Evolutionary conservation across 768 basidiomycete species (phyloP), one percentile per base, ranked within the genome.

Genomic region (Amyloporia xantha): DNA sequence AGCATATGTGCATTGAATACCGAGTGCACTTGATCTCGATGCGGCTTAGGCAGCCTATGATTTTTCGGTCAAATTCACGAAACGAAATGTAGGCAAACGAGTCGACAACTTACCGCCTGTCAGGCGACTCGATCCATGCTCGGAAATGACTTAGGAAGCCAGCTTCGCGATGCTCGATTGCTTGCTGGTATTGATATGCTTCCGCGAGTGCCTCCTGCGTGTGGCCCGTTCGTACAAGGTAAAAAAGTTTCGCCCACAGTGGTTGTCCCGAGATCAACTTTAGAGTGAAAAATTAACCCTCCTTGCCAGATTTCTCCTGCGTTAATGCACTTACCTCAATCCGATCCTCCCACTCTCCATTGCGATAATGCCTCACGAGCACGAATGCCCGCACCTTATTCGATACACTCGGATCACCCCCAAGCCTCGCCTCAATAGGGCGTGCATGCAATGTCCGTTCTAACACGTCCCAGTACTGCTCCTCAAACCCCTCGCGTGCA

Each of bases 181-280:
- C 82, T 41, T 78, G 71, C 55, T 90, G 85, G 60, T 79, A 81
- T 23, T 78, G 75, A 12, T 79, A 52, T 0, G 90, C 84, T 52
- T 94, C 85, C 5, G 78, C 76, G 23, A 95, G 69, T 0, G 94
- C 92, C 52, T 97, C 94, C 33, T 78, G 72, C 5, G 73, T 62
- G 62, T 93, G 84, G 0, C 95, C 95, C 1, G 86, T 86, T 21
- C 95, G 82, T 9, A 99, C 74, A 13, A 99, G 78, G 68, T 86
- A 94, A 68, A 90, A 97, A n/a, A 94, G 62, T 49, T 90, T 84
- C 9, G 94, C 95, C 92, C 93, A 99, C 11, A 98, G 57, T 1
- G 93, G 91, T 58, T 87, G 85, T 9, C 88, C 87, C 48, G 86
- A 83, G 20, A 95, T 81, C 50, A 92, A 70, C 88, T 94, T 47